A percentile compares a stretch with the other conserved stretches of the same genome.
Conservation (phyloP, 148 eudicot genomes). For the Chenopodium formosanum region DNA sequence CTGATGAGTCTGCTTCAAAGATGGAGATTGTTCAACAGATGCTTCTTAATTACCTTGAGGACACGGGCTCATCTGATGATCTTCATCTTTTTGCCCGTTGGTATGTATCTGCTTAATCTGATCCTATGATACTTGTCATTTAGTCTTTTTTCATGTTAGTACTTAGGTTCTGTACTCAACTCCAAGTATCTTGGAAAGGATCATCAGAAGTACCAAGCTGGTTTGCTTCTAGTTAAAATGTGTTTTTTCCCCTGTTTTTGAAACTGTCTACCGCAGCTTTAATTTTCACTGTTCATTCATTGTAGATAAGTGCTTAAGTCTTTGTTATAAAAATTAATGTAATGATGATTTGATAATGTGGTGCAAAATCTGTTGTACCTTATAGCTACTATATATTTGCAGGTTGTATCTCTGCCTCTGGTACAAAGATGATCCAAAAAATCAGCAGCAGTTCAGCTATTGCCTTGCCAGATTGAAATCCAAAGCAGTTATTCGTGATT, state of each 20-base stretch:
- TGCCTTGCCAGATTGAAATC: conserved; percentile 74
- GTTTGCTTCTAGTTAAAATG: background rate
- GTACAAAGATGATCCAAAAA: conserved; percentile 85
- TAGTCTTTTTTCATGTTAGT: background rate
- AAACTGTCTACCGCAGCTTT: background rate
- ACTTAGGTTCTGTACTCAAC: background rate
- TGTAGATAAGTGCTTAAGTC: background rate
- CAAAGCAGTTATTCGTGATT: conserved; percentile 67
- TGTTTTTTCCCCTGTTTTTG: background rate
- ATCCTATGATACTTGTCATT: conserved; percentile 2
- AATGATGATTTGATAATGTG: background rate
- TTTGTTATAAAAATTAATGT: background rate
- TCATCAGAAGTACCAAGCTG: background rate
- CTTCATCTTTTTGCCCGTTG: conserved; percentile 79
- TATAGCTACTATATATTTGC: conserved; percentile 24
- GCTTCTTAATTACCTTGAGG: conserved; percentile 84
- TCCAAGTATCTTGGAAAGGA: background rate
- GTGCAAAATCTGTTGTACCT: background rate
- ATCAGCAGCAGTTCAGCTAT: conserved; percentile 48
- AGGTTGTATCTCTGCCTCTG: conserved; percentile 96
- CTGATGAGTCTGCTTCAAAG: conserved; percentile 44
- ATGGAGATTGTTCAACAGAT: conserved; percentile 88
- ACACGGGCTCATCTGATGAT: conserved; percentile 69
- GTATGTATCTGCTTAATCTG: conserved; percentile 37
- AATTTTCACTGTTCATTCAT: background rate